A percentile compares a stretch with the other conserved stretches of the same genome.
Evolutionary conservation across 2,329 filamentous ascomycete species (phyloP).

Genomic region (Epichloe hybrida): DNA sequence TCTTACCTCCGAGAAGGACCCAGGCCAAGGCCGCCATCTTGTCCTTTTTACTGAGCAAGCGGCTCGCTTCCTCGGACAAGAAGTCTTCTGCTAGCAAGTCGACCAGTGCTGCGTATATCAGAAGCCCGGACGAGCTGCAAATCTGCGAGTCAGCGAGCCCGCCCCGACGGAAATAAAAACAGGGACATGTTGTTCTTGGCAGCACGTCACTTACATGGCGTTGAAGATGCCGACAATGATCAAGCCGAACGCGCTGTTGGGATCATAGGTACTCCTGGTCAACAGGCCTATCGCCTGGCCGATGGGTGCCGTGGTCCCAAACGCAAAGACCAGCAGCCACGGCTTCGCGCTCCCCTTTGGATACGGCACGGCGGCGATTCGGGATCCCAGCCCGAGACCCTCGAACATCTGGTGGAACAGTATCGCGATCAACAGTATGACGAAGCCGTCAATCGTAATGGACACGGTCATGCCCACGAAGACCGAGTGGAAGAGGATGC

Average conservation of each 20-base stretch:
- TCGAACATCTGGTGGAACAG: slow-evolving; percentile 59
- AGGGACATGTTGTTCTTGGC: no score
- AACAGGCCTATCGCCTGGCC: slow-evolving; percentile 50
- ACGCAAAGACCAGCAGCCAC: slow-evolving; percentile 48
- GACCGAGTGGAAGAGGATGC: slow-evolving; percentile 67
- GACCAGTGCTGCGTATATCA: slow-evolving; percentile 49
- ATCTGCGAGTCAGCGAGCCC: background rate
- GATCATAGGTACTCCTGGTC: slow-evolving; percentile 45
- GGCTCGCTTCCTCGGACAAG: slow-evolving; percentile 41
- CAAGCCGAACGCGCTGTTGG: slow-evolving; percentile 47
- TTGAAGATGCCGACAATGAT: slow-evolving; percentile 54
- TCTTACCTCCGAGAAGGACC: slow-evolving; percentile 35
- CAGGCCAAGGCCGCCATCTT: slow-evolving; percentile 39
- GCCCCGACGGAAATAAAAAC: background rate
- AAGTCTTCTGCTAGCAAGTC: slow-evolving; percentile 53
- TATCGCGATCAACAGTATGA: slow-evolving; percentile 54
- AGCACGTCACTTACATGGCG: slow-evolving; percentile 36
- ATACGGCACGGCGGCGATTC: slow-evolving; percentile 54
- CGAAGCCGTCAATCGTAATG: slow-evolving; percentile 53
- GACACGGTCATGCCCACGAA: slow-evolving; percentile 64
- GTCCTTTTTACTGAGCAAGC: slow-evolving; percentile 35
- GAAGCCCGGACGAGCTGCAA: slow-evolving; percentile 40
- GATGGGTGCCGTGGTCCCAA: slow-evolving; percentile 49
- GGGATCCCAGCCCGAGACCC: slow-evolving; percentile 55
- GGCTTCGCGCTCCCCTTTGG: slow-evolving; percentile 41